Evolutionary conservation across 2,329 filamentous ascomycete genomes (phyloP).

Genomic region (Pseudocercospora pini-densiflorae): DNA sequence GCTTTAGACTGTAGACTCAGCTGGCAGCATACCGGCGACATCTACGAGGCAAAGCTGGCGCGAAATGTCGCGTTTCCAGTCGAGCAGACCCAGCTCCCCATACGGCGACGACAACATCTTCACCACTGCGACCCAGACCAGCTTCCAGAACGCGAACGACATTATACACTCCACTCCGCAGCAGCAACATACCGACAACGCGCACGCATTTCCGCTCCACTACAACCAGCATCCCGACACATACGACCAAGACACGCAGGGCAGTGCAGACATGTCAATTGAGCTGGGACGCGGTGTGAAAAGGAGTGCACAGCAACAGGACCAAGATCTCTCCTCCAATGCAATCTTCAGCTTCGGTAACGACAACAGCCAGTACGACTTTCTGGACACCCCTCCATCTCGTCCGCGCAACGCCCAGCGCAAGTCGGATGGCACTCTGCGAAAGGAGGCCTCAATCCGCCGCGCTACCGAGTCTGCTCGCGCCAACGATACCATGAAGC

Average conservation of each 20-base stretch:
- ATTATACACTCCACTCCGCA: slow-evolving; percentile 31
- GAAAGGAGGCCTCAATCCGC: slow-evolving; percentile 52
- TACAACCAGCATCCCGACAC: slow-evolving; percentile 29
- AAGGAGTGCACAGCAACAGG: slow-evolving; percentile 43
- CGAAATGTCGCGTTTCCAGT: slow-evolving; percentile 20
- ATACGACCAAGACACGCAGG: slow-evolving; percentile 37
- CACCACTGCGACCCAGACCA: slow-evolving; percentile 29
- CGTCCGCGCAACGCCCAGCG: slow-evolving; percentile 34
- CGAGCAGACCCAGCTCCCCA: slow-evolving; percentile 20
- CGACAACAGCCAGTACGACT: slow-evolving; percentile 52
- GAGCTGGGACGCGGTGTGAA: slow-evolving; percentile 61
- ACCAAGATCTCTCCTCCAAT: slow-evolving; percentile 55
- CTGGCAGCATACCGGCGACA: slow-evolving; percentile 4
- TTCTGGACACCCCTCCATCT: slow-evolving; percentile 49
- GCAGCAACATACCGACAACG: slow-evolving; percentile 7
- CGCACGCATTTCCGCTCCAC: slow-evolving; percentile 23
- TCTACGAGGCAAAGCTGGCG: background rate
- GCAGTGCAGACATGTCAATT: slow-evolving; percentile 55
- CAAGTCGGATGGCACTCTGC: slow-evolving; percentile 44
- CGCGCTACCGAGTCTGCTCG: slow-evolving; percentile 47
- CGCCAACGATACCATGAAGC: slow-evolving; percentile 40
- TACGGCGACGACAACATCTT: slow-evolving; percentile 21
- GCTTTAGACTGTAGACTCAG: background rate
- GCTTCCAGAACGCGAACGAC: slow-evolving; percentile 22
- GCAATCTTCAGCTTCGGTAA: slow-evolving; percentile 55